phyloP scores from a whole-genome alignment of 768 basidiomycete species.

The Boletus bicolor region DNA sequence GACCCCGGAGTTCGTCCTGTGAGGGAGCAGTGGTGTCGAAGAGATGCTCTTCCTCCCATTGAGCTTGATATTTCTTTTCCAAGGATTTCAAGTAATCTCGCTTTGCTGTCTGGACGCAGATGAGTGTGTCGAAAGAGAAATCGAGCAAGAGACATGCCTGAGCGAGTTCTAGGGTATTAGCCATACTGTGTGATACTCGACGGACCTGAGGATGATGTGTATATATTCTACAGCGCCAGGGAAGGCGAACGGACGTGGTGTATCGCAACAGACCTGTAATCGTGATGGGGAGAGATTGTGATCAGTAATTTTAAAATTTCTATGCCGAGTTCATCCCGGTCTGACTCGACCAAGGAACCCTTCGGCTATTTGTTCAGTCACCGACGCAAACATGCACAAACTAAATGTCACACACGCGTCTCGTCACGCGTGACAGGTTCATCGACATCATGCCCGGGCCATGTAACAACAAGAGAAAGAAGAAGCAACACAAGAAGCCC shows the following conservation, averaged over 20 bases:
- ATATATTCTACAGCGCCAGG: slow-evolving; percentile 33
- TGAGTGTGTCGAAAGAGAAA: slow-evolving; percentile 1
- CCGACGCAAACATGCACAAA: slow-evolving; percentile 19
- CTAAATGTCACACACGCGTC: slow-evolving; percentile 30
- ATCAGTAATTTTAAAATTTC: slow-evolving; percentile 19
- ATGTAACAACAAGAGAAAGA: slow-evolving; percentile 49
- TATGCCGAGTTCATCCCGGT: slow-evolving; percentile 9
- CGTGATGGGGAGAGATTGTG: slow-evolving; percentile 22
- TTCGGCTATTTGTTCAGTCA: slow-evolving; percentile 9
- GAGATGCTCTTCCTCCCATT: slow-evolving; percentile 72
- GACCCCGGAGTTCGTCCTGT: slow-evolving; percentile 57
- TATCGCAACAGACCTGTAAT: slow-evolving; percentile 25
- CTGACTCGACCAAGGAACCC: slow-evolving; percentile 10
- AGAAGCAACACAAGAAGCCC: slow-evolving; percentile 32
- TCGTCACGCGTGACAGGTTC: slow-evolving; percentile 30
- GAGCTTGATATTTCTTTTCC: slow-evolving; percentile 80
- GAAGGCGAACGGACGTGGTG: slow-evolving; percentile 22
- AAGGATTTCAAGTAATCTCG: slow-evolving; percentile 81
- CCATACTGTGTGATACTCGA: slow-evolving; percentile 38
- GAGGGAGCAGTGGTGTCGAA: slow-evolving; percentile 88
- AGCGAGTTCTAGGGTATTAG: slow-evolving; percentile 63
- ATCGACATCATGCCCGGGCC: slow-evolving; percentile 56
- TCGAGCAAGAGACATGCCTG: slow-evolving; percentile 39
- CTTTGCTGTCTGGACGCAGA: slow-evolving; percentile 73
- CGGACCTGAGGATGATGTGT: slow-evolving; percentile 17